Evolutionary conservation across 192 early-diverging fungal genomes (phyloP).

Genomic region (Entophlyctis luteolus): DNA sequence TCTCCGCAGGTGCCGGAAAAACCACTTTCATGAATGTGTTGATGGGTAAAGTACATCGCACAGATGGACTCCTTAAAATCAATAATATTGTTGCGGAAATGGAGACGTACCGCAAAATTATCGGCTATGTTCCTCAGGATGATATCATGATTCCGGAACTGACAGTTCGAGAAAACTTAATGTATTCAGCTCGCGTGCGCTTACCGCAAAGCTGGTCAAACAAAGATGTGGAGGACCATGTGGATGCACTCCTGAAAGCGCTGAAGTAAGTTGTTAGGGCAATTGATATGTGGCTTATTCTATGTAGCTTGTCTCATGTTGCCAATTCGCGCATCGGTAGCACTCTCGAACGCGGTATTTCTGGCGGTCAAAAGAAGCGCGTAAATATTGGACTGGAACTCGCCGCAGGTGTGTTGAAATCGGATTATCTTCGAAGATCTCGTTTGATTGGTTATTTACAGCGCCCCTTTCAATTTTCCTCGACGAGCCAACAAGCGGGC

Average conservation of each 20-base stretch:
- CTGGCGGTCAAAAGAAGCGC: constrained; percentile 78
- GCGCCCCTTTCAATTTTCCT: constrained; percentile 73
- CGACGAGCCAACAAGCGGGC: constrained; percentile 76
- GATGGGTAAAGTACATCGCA: constrained; percentile 24
- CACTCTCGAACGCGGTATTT: constrained; percentile 70
- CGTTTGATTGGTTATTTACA: background rate
- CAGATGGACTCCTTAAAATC: constrained; percentile 24
- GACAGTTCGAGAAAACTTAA: constrained; percentile 73
- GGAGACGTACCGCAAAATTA: constrained; percentile 28
- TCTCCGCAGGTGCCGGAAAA: constrained; percentile 15
- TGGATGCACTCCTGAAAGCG: constrained; percentile 11
- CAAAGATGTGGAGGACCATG: constrained; percentile 66
- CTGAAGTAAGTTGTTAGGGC: background rate
- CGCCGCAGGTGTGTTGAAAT: constrained; percentile 60
- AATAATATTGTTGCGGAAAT: constrained; percentile 30
- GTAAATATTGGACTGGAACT: constrained; percentile 80
- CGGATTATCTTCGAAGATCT: background rate
- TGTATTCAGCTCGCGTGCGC: constrained; percentile 70
- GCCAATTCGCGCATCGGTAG: constrained; percentile 66
- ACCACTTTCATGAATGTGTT: constrained; percentile 43
- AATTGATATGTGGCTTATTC: background rate
- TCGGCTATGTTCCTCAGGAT: constrained; percentile 37
- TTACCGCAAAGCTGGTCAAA: constrained; percentile 60
- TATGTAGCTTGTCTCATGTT: constrained; percentile 52
- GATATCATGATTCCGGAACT: constrained; percentile 30